Evolutionary conservation across 352 stramenopile genomes (phyloP).

Genomic region (Globisporangium parvum): DNA sequence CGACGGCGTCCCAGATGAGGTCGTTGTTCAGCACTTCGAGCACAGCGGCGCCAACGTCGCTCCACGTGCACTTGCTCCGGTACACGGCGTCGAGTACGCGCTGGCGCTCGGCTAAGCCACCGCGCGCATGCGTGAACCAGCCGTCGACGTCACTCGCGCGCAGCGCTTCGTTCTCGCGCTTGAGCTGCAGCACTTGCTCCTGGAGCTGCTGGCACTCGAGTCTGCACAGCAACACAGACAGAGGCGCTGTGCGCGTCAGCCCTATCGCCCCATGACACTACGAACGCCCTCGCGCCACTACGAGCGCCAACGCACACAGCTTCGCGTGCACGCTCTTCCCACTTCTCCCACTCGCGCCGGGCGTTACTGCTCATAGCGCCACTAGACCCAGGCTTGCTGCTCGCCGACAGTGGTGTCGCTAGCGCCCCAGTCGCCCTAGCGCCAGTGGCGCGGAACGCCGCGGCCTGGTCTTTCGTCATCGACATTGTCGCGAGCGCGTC

Average conservation of each 20-base stretch:
- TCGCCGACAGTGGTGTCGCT: too few species aligned
- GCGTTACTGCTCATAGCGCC: conserved; percentile 7
- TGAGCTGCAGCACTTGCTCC: conserved; percentile 34
- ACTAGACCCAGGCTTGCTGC: too few species aligned
- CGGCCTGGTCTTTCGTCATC: conserved; percentile 11
- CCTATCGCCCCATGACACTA: neutral
- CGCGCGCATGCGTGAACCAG: conserved; percentile 41
- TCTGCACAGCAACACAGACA: conserved; percentile 9
- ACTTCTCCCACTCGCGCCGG: conserved; percentile 60
- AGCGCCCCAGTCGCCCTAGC: neutral
- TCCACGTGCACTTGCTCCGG: conserved; percentile 44
- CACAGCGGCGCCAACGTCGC: conserved; percentile 44
- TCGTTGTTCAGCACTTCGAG: conserved; percentile 63
- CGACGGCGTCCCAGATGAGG: conserved; percentile 47
- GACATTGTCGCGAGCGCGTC: conserved; percentile 34
- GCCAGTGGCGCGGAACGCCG: conserved; percentile 6
- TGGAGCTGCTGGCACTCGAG: conserved; percentile 44
- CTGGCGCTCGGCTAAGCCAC: conserved; percentile 37
- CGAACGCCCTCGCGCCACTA: too few species aligned
- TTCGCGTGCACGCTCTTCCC: conserved; percentile 48
- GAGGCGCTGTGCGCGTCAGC: neutral
- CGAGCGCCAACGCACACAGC: conserved; percentile 29
- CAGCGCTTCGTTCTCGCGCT: conserved; percentile 31
- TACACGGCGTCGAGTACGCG: conserved; percentile 52
- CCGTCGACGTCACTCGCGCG: conserved; percentile 19